Base-by-base conservation (phyloP, 352 stramenopile genomes). In the Globisporangium apiculatum region DNA sequence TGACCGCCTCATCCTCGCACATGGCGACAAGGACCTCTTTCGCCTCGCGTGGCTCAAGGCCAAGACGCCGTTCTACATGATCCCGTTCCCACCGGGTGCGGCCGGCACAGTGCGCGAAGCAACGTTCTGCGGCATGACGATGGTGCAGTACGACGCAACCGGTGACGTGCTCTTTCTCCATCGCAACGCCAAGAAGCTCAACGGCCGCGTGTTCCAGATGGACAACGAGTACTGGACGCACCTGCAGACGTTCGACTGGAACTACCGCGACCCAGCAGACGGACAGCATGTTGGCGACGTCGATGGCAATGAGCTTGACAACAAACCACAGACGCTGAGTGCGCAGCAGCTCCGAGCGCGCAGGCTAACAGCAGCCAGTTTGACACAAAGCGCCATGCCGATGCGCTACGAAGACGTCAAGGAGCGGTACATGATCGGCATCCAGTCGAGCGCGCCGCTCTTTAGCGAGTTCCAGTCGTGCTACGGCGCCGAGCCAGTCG, bases 21-120 rank as follows among this genome's bases (percentile, higher is more conserved):
- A 87, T 50, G 82, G 82, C 40, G 83, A 92, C 61, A 92, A 92
- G 53, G 83, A 92, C 40, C 69, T 92, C 14, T 92, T 90, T 59
- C 78, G 83, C 15, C 66, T 92, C 36, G 83, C 79, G 10, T 92
- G 83, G 79, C 74, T 90, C 63, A 92, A 90, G 58, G 71, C 73
- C 11, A 66, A 76, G 9, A 70, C 71, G 38, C 60, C 67, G 8
- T 93, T 79, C 48, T 69, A 78, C 55, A 89, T 89, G 78, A 71
- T 93, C 7, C 64, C 64, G 36, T 73, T 69, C 36, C 73, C 79
- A 3, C 75, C 76, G 6, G 80, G 60, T 2, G 60, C 73, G 10
- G 76, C 76, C 0, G 78, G 78, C 5, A 60, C 64, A 8, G 59
- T 72, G 46, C 53, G 71, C 2, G 71, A 73, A 18, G 69, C 66